Evolutionary conservation across 1,284 basidiomycete species (phyloP).

Genomic region (Ganoderma boninense): DNA sequence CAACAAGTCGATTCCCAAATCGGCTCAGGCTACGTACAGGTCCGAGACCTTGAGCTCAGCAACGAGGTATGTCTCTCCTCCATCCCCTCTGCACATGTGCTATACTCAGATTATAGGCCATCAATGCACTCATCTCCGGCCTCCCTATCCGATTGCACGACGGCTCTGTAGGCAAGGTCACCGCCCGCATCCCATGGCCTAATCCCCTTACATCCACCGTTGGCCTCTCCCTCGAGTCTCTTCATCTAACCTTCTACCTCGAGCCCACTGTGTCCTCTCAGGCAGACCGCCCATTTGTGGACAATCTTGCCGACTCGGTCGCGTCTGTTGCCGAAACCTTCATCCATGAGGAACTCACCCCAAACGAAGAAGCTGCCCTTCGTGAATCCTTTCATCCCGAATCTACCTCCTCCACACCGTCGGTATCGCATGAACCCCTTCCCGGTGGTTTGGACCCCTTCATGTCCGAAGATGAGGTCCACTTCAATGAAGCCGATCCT

Average conservation of each 20-base stretch:
- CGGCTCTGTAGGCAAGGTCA: constrained; percentile 78
- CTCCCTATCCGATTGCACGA: constrained; percentile 76
- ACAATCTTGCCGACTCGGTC: constrained; percentile 78
- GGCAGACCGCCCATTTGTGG: constrained; percentile 31
- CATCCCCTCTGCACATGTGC: not conserved
- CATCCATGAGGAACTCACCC: constrained; percentile 81
- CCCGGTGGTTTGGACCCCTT: constrained; percentile 77
- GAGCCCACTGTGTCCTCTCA: constrained; percentile 40
- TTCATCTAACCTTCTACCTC: constrained; percentile 69
- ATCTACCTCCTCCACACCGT: constrained; percentile 31
- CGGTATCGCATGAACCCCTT: constrained; percentile 35
- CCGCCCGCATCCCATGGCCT: constrained; percentile 80
- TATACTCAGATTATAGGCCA: constrained; percentile 61
- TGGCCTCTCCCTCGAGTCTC: constrained; percentile 69
- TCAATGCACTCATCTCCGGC: constrained; percentile 76
- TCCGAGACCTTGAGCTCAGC: constrained; percentile 86
- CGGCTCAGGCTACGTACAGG: constrained; percentile 86
- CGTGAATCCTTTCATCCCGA: constrained; percentile 71
- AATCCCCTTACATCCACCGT: constrained; percentile 77
- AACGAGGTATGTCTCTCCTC: constrained; percentile 61
- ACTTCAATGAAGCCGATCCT: constrained; percentile 61
- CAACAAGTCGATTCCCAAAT: constrained; percentile 93
- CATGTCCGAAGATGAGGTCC: constrained; percentile 47
- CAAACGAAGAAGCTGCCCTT: constrained; percentile 77
- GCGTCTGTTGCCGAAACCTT: constrained; percentile 86